Percentiles rank a stretch among this genome's conserved stretches.
These are phyloP conservation scores for Scedosporium boydii DNA, from an alignment of 2,329 filamentous ascomycete genomes.

Conservation along the genomic window DNA sequence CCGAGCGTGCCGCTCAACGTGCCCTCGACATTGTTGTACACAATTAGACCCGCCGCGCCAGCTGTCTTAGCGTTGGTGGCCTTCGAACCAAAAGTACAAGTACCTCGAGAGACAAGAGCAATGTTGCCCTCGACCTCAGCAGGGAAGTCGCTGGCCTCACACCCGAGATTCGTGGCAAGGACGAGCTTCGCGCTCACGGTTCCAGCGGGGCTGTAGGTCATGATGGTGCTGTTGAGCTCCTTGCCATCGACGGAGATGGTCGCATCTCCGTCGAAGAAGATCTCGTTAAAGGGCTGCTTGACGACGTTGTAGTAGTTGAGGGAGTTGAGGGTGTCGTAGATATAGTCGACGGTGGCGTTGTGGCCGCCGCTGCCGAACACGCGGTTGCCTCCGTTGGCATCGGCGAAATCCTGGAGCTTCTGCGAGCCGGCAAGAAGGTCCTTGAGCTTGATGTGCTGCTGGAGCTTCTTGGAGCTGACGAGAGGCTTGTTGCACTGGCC, in stretches of 20 bases:
- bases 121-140: constrained; percentile 41
- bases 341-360: constrained; percentile 35
- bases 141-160: constrained; percentile 42
- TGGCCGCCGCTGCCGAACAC: constrained; percentile 34
- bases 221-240: constrained; percentile 17
- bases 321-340: constrained; percentile 27
- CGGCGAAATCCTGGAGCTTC: constrained; percentile 34
- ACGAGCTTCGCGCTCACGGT: constrained; percentile 31
- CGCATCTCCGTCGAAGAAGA: constrained; percentile 22
- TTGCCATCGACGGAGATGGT: constrained; percentile 20
- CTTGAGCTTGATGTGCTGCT: constrained; percentile 27
- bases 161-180: constrained; percentile 42
- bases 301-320: constrained; percentile 31
- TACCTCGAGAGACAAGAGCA: constrained; percentile 50
- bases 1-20: constrained; percentile 45
- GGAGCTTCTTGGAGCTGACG: constrained; percentile 28
- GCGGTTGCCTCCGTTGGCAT: constrained; percentile 30
- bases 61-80: constrained; percentile 43
- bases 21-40: constrained; percentile 54
- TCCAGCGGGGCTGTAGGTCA: constrained; percentile 43
- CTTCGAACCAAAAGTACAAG: constrained; percentile 50
- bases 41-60: constrained; percentile 45
- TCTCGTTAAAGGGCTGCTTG: constrained; percentile 34
- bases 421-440: constrained; percentile 32
- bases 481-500: constrained; percentile 16